Evolutionary conservation across 192 early-diverging fungal species (phyloP), one percentile per base, ranked within the genome.

Genomic region (Coemansia sp.): DNA sequence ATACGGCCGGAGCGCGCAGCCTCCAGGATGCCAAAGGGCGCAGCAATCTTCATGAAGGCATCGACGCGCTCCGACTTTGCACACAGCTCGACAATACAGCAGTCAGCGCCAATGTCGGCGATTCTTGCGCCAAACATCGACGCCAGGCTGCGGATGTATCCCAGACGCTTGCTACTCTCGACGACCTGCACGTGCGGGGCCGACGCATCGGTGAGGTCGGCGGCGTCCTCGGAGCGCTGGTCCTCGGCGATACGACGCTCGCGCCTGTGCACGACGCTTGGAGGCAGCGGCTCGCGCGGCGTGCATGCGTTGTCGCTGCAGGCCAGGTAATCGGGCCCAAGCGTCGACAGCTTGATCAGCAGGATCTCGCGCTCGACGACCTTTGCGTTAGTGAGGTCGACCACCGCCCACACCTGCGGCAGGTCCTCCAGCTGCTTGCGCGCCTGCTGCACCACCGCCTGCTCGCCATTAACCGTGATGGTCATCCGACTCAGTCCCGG

Each of bases 1-100:
- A 99, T 97, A 63, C 91, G 88, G 71, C 96, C 96, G 36, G 90
- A 93, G 68, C 97, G 88, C n/a, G 94, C 90, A 4, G 91, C 93
- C 73, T 99, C 97, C 57, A 99, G 84, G 58, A 99, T 91, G 42
- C 97, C 97, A 72, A 92, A 99, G 21, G 97, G 97, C 66, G 92
- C 94, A n/a, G 93, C 84, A 32, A 99, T 84, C 74, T 94, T 93
- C 70, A 99, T 82, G 67, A 99, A 97, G 4, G 97, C 87, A 76
- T 96, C 92, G 32, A 99, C 78, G 61, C 95, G 88, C 63, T 87
- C 84, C 5, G 94, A 90, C 77, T 95, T 97, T 49, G 95, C 94
- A 62, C 88, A 90, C 63, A 97, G 77, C 78, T 99, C 94, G 37
- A 97, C 77, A 48, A 95, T 88, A 42, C 93, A 82, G 70, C 87